phyloP scores from a whole-genome alignment of 805 yeast genomes.

The Yarrowia yakushimensis region DNA sequence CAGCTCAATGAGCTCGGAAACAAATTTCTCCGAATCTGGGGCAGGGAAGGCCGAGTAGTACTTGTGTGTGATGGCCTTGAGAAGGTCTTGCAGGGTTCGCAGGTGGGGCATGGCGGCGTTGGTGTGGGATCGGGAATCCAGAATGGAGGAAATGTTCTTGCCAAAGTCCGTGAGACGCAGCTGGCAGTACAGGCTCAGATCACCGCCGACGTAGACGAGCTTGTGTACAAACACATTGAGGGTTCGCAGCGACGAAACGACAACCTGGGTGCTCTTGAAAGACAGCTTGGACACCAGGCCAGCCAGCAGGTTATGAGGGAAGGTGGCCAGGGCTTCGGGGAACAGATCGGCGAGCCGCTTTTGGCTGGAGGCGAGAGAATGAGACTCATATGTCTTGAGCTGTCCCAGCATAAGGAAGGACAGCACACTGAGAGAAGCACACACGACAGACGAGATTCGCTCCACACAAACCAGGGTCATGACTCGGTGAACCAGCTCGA shows the following conservation, averaged over 20 bases:
- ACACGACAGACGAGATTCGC: conserved; percentile 21
- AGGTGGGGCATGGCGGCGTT: conserved; percentile 30
- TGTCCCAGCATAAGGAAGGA: conserved; percentile 22
- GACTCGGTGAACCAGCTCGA: conserved; percentile 21
- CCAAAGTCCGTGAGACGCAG: conserved; percentile 31
- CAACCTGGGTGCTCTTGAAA: conserved; percentile 20
- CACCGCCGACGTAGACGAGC: conserved; percentile 17
- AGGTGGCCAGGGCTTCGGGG: conserved; percentile 22
- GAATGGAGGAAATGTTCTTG: conserved; percentile 28
- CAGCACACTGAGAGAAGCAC: conserved; percentile 16
- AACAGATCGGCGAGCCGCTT: conserved; percentile 16
- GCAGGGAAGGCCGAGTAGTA: conserved; percentile 18
- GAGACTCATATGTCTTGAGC: conserved; percentile 9
- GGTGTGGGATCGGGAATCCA: conserved; percentile 30
- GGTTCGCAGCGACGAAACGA: conserved; percentile 3
- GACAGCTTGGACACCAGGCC: conserved; percentile 23
- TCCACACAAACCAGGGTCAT: conserved; percentile 18
- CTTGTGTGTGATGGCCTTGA: conserved; percentile 30
- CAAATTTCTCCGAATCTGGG: conserved; percentile 26
- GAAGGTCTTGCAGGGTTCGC: conserved; percentile 31
- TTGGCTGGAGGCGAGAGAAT: conserved; percentile 19
- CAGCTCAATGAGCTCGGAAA: conserved; percentile 25
- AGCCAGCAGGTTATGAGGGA: conserved; percentile 5
- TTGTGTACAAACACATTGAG: conserved; percentile 10
- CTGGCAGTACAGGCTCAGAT: conserved; percentile 28